Conservation (phyloP, 345 rosid genomes). For the Brassica carinata region DNA sequence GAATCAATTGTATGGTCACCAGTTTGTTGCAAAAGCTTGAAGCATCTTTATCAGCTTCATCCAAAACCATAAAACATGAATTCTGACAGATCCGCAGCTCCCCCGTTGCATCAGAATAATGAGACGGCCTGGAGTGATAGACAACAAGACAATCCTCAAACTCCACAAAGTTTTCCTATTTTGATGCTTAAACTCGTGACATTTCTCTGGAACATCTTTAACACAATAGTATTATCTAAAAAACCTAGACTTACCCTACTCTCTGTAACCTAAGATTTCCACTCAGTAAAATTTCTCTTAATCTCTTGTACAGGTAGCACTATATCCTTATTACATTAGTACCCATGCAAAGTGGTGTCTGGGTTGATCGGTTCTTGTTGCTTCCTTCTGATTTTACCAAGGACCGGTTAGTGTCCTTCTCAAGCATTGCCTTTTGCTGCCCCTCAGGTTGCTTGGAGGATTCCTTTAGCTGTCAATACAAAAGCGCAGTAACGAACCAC, state of each 20-base stretch:
- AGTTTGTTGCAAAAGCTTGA: not conserved
- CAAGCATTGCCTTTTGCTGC: constrained; percentile 61
- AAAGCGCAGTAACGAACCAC: not conserved
- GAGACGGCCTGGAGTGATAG: not conserved
- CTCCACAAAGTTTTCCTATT: not conserved
- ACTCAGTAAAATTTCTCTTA: constrained; percentile 27
- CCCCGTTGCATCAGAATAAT: not conserved
- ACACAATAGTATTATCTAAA: not conserved
- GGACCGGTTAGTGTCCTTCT: constrained; percentile 64
- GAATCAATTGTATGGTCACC: not conserved
- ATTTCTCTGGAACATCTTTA: not conserved
- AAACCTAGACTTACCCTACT: constrained; percentile 8
- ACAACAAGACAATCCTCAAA: not conserved
- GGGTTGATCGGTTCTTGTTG: constrained; percentile 23
- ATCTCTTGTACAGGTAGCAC: constrained; percentile 41
- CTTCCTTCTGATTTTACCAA: constrained; percentile 53
- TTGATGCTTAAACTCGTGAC: not conserved
- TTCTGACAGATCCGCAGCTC: not conserved
- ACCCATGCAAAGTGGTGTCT: constrained; percentile 18
- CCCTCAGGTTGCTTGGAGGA: constrained; percentile 49
- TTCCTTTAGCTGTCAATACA: constrained; percentile 49
- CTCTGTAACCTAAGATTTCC: constrained; percentile 29
- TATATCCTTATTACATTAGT: constrained; percentile 34
- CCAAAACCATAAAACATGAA: not conserved
- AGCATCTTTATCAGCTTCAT: not conserved